Evolutionary conservation across 2,329 filamentous ascomycete genomes (phyloP).

Genomic region (Zymoseptoria crescenta): DNA sequence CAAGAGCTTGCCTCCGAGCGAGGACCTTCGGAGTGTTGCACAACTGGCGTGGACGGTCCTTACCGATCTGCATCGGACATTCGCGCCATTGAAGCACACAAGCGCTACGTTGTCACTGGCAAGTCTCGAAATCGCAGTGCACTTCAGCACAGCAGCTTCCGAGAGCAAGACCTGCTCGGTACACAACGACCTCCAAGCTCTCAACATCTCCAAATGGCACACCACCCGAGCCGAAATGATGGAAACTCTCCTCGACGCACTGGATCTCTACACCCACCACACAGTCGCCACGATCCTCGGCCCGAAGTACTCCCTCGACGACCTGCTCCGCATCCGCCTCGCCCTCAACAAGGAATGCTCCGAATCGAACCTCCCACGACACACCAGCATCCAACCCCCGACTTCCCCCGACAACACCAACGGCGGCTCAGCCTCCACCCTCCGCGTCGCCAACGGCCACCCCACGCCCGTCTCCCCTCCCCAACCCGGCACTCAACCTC

Average conservation of each 20-base stretch:
- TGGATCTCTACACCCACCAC: slow-evolving; percentile 88
- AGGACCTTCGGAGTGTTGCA: slow-evolving; percentile 32
- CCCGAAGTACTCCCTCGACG: slow-evolving; percentile 61
- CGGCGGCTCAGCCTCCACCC: slow-evolving; percentile 22
- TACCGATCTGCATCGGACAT: slow-evolving; percentile 87
- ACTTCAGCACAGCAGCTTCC: slow-evolving; percentile 41
- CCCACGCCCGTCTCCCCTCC: slow-evolving; percentile 30
- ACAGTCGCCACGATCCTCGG: slow-evolving; percentile 67
- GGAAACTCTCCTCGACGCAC: slow-evolving; percentile 81
- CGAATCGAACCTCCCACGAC: slow-evolving; percentile 52
- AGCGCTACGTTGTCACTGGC: slow-evolving; percentile 78
- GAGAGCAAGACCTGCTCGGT: slow-evolving; percentile 14
- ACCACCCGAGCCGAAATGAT: slow-evolving; percentile 41
- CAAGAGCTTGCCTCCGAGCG: slow-evolving; percentile 35
- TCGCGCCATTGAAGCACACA: slow-evolving; percentile 82
- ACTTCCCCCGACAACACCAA: slow-evolving; percentile 30
- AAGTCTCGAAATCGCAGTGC: slow-evolving; percentile 69
- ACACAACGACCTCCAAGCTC: slow-evolving; percentile 29
- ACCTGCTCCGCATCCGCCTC: slow-evolving; percentile 81
- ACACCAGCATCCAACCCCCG: slow-evolving; percentile 36
- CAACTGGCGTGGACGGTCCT: slow-evolving; percentile 72
- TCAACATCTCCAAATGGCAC: slow-evolving; percentile 40
- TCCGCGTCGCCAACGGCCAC: slow-evolving; percentile 27
- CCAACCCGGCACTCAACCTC: slow-evolving; percentile 15
- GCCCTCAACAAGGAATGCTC: slow-evolving; percentile 75